Base-by-base conservation (phyloP, 352 stramenopile genomes). In the Vaucheria bursata region DNA sequence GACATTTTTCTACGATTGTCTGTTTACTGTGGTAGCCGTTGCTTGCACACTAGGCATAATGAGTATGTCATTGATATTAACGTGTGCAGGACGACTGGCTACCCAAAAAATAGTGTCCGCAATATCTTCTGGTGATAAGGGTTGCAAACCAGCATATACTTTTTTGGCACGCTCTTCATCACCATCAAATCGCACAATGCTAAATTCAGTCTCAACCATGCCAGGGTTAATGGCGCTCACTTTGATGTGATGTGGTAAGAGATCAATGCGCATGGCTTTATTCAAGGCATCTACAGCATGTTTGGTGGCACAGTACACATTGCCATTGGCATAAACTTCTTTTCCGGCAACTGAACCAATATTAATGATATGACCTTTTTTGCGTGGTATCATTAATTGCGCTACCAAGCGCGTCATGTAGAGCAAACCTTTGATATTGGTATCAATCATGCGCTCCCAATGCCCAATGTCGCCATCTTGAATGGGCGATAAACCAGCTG, bases 281-380 rank as follows among this genome's bases (percentile, higher is more conserved):
- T 85, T 91, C 69, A 93, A 92, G 38, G 74, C 89, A 3, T 86
- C 86, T 38, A 93, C 71, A 70, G 90, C 91, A 0, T 88, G 84
- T 82, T 93, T 95, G 52, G 88, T 87, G n/a, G 85, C 88, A 50
- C 85, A 85, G 77, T 94, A 94, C n/a, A 93, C 71, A 25, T 87
- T 88, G 18, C 86, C 87, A 6, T 80, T 87, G 33, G 89, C 88
- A 49, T 91, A 85, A 0, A 87, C 82, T 68, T 89, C 79, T 0
- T 85, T 73, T 0, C 80, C 86, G 0, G 85, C 85, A 3, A 92
- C 80, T 31, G 88, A 91, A 38, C 87, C 88, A 31, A 95, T 88
- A 79, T 93, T 94, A 50, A 95, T 79, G 34, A 95, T 85, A 59
- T 89, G 85, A 25, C 89, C 90, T 2, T 85, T 66, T 12, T 87